A percentile compares a stretch with the other conserved stretches of the same genome.
Evolutionary conservation across 2,329 filamentous ascomycete genomes (phyloP).

Genomic region (Fusarium graminum): DNA sequence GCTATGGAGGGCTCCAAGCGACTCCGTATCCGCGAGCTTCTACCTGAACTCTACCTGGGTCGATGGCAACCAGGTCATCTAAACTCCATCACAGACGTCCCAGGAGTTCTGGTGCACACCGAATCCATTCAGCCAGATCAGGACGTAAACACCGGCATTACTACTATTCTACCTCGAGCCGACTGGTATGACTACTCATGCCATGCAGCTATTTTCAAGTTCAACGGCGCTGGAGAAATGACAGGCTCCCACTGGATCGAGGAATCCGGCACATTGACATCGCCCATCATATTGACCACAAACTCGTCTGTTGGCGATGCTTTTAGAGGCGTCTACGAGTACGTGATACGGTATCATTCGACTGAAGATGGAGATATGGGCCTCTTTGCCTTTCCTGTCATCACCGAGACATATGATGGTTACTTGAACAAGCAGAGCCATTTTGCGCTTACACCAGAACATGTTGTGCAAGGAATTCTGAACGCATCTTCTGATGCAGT

Average conservation of each 20-base stretch:
- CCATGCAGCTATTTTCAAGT: slow-evolving; percentile 67
- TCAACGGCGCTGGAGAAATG: slow-evolving; percentile 74
- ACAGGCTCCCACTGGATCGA: slow-evolving; percentile 72
- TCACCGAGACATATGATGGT: slow-evolving; percentile 74
- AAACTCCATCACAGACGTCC: slow-evolving; percentile 66
- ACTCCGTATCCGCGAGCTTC: slow-evolving; percentile 57
- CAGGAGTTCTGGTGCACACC: slow-evolving; percentile 62
- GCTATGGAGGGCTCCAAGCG: neutral
- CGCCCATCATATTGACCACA: slow-evolving; percentile 72
- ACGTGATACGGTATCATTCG: slow-evolving; percentile 62
- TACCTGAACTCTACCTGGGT: slow-evolving; percentile 61
- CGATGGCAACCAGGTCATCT: slow-evolving; percentile 59
- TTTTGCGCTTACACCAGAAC: slow-evolving; percentile 66
- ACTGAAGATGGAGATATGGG: slow-evolving; percentile 60
- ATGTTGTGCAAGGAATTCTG: slow-evolving; percentile 67
- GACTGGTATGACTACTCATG: slow-evolving; percentile 61
- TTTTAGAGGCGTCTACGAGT: slow-evolving; percentile 70
- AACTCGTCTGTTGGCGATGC: slow-evolving; percentile 69
- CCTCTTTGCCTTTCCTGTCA: slow-evolving; percentile 68
- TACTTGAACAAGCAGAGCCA: slow-evolving; percentile 69
- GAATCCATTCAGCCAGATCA: slow-evolving; percentile 57
- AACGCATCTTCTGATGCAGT: slow-evolving; percentile 65
- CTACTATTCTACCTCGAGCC: slow-evolving; percentile 61
- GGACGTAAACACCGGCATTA: slow-evolving; percentile 63
- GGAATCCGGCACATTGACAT: slow-evolving; percentile 70